Evolutionary conservation across 2,329 filamentous ascomycete species (phyloP), one percentile per base, ranked within the genome.

Genomic region (Amylocarpus encephaloides): DNA sequence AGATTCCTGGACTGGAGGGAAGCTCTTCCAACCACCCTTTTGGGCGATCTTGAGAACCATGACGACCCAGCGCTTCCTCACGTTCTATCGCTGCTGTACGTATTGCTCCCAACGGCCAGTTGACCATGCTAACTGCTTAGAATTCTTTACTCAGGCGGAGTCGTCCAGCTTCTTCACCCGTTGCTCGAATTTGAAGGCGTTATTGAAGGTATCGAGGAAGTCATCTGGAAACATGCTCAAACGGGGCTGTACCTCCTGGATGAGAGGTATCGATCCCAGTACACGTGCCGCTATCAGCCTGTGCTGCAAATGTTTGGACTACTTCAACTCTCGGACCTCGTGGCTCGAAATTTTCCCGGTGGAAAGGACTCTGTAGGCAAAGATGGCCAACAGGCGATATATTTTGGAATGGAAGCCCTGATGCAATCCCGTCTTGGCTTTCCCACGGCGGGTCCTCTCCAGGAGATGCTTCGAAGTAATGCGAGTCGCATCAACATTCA

Each of bases 261-360:
- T 9, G 54, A 57, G 15, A 52, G 59, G 39, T 68, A 66, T 54
- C 51, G 53, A 9, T 50, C 49, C 5, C 54, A 59, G 10, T 67
- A 64, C 47, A 59, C 58, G 1, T 63, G 59, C 46, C 59, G 59
- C 18, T 67, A 66, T 48, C 64, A 67, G 38, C 59, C 63, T 2
- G 61, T 64, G 1, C 48, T 66, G 13, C 66, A 68, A 45, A 63
- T 66, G 52, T 66, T 67, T 52, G 54, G 59, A 18, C 15, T 64
- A 29, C 55, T 68, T 3, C 63, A 67, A 40, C 47, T 68, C 18
- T 59, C 57, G 10, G 64, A 67, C 43, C 44, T 60, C 6, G 43
- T 67, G 22, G 51, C 60, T n/a, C 60, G 63, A 18, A 64, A 60
- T 44, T 66, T 60, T 18, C 62, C 64, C 10, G 53, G 51, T n/a